phyloP scores from a whole-genome alignment of 495 filamentous ascomycete genomes.

The Hypoxylon cercidicola region DNA sequence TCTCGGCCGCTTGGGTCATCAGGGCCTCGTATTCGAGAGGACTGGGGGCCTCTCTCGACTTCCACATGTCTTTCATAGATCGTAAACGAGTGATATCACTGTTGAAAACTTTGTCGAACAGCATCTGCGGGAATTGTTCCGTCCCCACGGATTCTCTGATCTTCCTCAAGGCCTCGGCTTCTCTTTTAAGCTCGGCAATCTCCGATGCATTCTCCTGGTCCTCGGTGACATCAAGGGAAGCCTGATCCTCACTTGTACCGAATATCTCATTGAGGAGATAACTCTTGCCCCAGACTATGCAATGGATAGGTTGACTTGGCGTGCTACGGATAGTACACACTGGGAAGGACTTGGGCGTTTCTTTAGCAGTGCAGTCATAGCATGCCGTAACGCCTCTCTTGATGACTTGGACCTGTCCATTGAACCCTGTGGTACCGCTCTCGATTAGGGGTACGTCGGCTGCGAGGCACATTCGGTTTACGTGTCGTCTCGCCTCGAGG shows the following conservation, averaged over 20 bases:
- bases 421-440: slow-evolving; percentile 97
- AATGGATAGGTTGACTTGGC: slow-evolving; percentile 94
- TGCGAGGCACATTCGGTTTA: slow-evolving; percentile 96
- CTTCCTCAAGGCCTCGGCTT: slow-evolving; percentile 82
- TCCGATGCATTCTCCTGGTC: slow-evolving; percentile 88
- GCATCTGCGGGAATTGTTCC: slow-evolving; percentile 76
- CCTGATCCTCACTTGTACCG: slow-evolving; percentile 87
- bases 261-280: slow-evolving; percentile 96
- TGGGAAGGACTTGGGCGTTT: slow-evolving; percentile 88
- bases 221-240: slow-evolving; percentile 77
- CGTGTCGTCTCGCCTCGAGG: slow-evolving; percentile 90
- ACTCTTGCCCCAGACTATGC: slow-evolving; percentile 99
- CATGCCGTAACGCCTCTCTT: slow-evolving; percentile 94
- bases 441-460: slow-evolving; percentile 93
- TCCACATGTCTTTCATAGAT: slow-evolving; percentile 98
- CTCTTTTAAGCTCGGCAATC: slow-evolving; percentile 83
- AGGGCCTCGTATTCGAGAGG: slow-evolving; percentile 71
- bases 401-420: slow-evolving; percentile 97
- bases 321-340: slow-evolving; percentile 98
- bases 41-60: slow-evolving; percentile 76
- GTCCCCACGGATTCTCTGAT: slow-evolving; percentile 87
- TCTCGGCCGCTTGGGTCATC: slow-evolving; percentile 56
- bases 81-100: slow-evolving; percentile 84
- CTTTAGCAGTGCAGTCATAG: slow-evolving; percentile 93
- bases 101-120: slow-evolving; percentile 94